A percentile compares a stretch with the other conserved stretches of the same genome.
phyloP scores from a whole-genome alignment of 2,329 filamentous ascomycete species.

The Pyrenophora tritici-repentis region DNA sequence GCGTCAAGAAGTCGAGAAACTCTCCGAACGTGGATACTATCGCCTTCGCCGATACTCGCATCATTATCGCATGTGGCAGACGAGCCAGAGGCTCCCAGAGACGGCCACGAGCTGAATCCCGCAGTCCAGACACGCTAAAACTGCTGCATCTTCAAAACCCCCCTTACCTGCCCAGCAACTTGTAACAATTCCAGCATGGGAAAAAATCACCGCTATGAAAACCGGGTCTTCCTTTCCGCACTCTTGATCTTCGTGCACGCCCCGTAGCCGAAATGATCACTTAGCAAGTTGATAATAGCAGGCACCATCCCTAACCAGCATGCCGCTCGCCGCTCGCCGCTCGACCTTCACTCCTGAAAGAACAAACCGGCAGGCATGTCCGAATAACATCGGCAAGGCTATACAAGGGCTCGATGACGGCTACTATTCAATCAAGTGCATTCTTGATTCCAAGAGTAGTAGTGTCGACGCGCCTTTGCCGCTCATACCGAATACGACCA shows the following conservation, averaged over 20 bases:
- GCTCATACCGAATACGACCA: conserved; percentile 19
- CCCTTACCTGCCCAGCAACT: conserved; percentile 6
- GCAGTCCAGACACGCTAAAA: not conserved
- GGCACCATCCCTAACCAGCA: conserved; percentile 12
- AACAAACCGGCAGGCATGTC: not conserved
- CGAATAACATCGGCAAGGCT: not conserved
- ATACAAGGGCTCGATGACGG: not conserved
- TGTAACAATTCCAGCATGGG: not conserved
- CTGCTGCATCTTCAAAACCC: conserved; percentile 1
- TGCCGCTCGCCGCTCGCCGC: conserved; percentile 5
- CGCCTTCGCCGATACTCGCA: conserved; percentile 6
- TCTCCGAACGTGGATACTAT: conserved; percentile 16
- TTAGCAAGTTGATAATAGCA: conserved; percentile 14
- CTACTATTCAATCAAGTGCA: not conserved
- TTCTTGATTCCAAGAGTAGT: conserved; percentile 7
- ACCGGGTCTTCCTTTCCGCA: conserved; percentile 4
- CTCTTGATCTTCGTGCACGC: conserved; percentile 30
- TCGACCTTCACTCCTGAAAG: not conserved
- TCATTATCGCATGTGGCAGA: not conserved
- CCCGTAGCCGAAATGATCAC: conserved; percentile 29
- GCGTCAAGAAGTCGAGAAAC: conserved; percentile 24
- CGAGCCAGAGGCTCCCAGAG: not conserved
- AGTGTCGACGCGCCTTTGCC: conserved; percentile 19
- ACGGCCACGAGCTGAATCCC: not conserved
- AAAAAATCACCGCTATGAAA: not conserved